Conservation (phyloP, 2,329 filamentous ascomycete species). For the Fusarium mangiferae region DNA sequence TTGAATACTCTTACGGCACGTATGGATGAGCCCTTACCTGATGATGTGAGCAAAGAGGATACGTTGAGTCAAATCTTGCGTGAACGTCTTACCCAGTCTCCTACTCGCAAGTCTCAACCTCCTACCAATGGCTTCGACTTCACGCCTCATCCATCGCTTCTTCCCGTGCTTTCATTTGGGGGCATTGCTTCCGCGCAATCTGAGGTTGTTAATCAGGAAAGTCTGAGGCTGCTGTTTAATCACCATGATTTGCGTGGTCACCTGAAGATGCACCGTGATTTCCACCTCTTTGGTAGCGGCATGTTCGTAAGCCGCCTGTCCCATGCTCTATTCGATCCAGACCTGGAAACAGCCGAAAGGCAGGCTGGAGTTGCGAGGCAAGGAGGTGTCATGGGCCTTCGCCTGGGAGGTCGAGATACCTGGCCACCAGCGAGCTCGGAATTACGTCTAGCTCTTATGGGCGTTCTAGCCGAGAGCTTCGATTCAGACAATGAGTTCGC, state of each 20-base stretch:
- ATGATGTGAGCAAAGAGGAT: conserved; percentile 44
- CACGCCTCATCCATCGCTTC: conserved; percentile 66
- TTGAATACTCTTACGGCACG: conserved; percentile 25
- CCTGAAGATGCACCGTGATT: conserved; percentile 78
- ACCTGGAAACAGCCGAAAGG: conserved; percentile 82
- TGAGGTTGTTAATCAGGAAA: conserved; percentile 79
- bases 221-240: conserved; percentile 79
- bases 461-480: conserved; percentile 82
- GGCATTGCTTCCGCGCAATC: conserved; percentile 80
- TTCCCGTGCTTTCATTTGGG: conserved; percentile 78
- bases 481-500: conserved; percentile 41
- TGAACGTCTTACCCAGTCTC: conserved; percentile 50
- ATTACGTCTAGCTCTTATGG: conserved; percentile 87
- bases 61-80: conserved; percentile 54
- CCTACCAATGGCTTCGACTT: conserved; percentile 46
- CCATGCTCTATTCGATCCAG: conserved; percentile 84
- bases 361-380: conserved; percentile 74
- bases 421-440: conserved; percentile 98
- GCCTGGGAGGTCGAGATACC: conserved; percentile 80
- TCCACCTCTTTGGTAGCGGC: conserved; percentile 86
- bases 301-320: conserved; percentile 83
- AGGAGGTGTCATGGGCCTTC: conserved; percentile 81
- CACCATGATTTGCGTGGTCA: conserved; percentile 78
- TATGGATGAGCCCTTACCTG: conserved; percentile 45
- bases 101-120: conserved; percentile 42